Percentiles rank a stretch among this genome's conserved stretches.
phyloP scores from a whole-genome alignment of 192 early-diverging fungal genomes.

The Kappamyces sp. region DNA sequence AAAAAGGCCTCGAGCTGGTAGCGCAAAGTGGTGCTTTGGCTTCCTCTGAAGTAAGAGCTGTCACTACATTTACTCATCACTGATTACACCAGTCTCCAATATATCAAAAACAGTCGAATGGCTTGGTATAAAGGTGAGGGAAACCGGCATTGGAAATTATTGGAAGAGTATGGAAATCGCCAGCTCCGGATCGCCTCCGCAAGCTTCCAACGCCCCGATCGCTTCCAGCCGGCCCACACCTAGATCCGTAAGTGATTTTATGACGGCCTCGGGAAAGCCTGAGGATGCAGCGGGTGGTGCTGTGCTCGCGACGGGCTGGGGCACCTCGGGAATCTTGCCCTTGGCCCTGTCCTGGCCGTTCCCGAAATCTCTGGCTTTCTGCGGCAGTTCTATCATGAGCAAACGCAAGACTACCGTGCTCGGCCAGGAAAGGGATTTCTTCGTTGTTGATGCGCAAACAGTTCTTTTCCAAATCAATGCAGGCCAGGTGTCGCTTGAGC shows the following conservation, averaged over 20 bases:
- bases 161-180: slow-evolving; percentile 84
- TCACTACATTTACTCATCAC: no score
- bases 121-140: no score
- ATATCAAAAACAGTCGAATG: no score
- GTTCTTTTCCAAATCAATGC: slow-evolving; percentile 84
- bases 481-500: slow-evolving; percentile 78
- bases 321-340: slow-evolving; percentile 29
- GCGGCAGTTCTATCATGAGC: slow-evolving; percentile 8
- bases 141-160: slow-evolving; percentile 8
- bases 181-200: slow-evolving; percentile 79
- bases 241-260: slow-evolving; percentile 67
- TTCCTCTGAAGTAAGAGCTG: no score
- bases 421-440: slow-evolving; percentile 79
- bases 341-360: slow-evolving; percentile 10
- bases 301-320: slow-evolving; percentile 16
- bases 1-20: no score
- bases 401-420: slow-evolving; percentile 59
- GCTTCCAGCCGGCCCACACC: slow-evolving; percentile 77
- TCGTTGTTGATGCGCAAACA: slow-evolving; percentile 72
- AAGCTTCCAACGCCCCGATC: slow-evolving; percentile 66
- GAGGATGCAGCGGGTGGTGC: slow-evolving; percentile 25
- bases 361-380: not conserved
- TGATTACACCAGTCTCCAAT: no score
- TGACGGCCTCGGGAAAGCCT: slow-evolving; percentile 57
- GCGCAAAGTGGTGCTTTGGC: no score